Percentiles rank a stretch among this genome's conserved stretches.
phyloP scores from a whole-genome alignment of 495 filamentous ascomycete genomes.

The Penicillium verhagenii region DNA sequence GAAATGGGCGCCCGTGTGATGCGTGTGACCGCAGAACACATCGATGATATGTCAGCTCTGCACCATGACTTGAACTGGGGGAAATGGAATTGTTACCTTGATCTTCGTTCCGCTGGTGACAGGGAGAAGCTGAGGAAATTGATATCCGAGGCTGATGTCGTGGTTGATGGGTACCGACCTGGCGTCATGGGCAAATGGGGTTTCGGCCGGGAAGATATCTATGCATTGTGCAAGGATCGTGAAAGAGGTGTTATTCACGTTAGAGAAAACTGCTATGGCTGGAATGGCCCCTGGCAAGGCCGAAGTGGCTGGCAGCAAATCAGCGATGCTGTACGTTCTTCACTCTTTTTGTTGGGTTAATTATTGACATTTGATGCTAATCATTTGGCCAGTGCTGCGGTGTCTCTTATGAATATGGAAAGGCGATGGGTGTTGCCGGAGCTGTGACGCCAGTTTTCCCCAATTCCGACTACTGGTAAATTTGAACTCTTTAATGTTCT shows the following conservation, averaged over 20 bases:
- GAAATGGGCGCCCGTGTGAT: background rate
- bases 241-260: background rate
- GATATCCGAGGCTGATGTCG: background rate
- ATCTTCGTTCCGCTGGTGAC: background rate
- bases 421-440: background rate
- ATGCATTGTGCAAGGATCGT: background rate
- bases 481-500: too few relatives aligned
- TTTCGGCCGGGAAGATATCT: background rate
- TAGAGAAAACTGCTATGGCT: background rate
- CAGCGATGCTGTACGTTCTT: too few relatives aligned
- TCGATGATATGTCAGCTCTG: background rate
- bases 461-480: background rate
- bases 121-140: background rate
- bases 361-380: too few relatives aligned
- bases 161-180: background rate
- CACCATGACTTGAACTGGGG: background rate
- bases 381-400: too few relatives aligned
- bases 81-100: background rate
- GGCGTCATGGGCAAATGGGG: background rate
- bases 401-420: background rate
- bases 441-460: background rate
- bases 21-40: background rate
- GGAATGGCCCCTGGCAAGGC: background rate
- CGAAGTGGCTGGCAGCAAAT: background rate
- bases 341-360: too few relatives aligned